These are phyloP conservation scores for Fomitopsis pulvina DNA, from an alignment of 768 basidiomycete genomes.

Conservation along the genomic window DNA sequence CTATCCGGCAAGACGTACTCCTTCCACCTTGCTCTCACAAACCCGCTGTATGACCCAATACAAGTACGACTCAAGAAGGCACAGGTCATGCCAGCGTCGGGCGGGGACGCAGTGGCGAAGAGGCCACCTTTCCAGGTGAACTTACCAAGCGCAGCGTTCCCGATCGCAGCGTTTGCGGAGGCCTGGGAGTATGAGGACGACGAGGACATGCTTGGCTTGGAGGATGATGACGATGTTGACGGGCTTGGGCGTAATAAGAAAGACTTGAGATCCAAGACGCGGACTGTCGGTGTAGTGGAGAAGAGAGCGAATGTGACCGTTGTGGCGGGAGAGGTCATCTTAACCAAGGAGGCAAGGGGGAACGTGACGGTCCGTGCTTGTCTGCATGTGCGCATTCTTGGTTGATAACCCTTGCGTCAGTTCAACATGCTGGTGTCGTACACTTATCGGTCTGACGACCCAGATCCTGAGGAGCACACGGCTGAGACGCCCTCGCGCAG, in stretches of 20 bases:
- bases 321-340: conserved; percentile 83
- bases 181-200: conserved; percentile 99
- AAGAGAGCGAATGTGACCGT: conserved; percentile 85
- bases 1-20: conserved; percentile 77
- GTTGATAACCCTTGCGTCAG: conserved; percentile 31
- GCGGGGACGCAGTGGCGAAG: conserved; percentile 36
- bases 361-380: conserved; percentile 62
- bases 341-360: conserved; percentile 74
- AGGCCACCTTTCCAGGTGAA: conserved; percentile 76
- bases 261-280: conserved; percentile 38
- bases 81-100: conserved; percentile 40
- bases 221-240: conserved; percentile 34
- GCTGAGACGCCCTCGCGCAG: conserved; percentile 29
- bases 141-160: conserved; percentile 71
- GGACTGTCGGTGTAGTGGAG: conserved; percentile 79
- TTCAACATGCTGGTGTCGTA: conserved; percentile 93
- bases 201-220: conserved; percentile 68
- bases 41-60: conserved; percentile 94
- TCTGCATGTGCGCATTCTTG: neutral
- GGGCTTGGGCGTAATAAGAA: conserved; percentile 35
- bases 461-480: conserved; percentile 48
- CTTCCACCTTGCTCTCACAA: conserved; percentile 87
- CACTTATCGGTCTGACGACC: conserved; percentile 90
- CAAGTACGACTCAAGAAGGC: conserved; percentile 83
- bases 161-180: conserved; percentile 87